Evolutionary conservation across 208 protist genomes (phyloP).

Genomic region (Crithidia sp.): DNA sequence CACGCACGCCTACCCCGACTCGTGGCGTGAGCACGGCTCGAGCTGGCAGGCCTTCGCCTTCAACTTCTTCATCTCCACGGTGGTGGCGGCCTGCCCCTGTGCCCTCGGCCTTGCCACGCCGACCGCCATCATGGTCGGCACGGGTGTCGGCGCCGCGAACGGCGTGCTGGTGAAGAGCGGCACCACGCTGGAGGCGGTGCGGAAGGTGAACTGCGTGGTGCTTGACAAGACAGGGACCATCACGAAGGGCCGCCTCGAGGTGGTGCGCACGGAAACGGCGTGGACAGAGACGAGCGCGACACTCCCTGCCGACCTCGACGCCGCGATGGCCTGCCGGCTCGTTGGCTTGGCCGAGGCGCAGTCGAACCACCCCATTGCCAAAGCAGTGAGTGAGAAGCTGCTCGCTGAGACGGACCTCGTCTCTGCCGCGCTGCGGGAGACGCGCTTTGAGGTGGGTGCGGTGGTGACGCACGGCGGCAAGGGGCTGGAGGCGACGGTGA

Average conservation of each 20-base stretch:
- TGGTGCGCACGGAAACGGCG: slow-evolving; percentile 46
- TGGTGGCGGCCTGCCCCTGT: slow-evolving; percentile 98
- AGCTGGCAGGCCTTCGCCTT: slow-evolving; percentile 85
- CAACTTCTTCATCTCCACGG: slow-evolving; percentile 94
- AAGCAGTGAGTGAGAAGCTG: slow-evolving; percentile 62
- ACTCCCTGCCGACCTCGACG: slow-evolving; percentile 12
- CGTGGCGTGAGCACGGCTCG: slow-evolving; percentile 49
- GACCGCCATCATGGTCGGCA: slow-evolving; percentile 97
- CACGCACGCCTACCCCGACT: slow-evolving; percentile 59
- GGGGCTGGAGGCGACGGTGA: slow-evolving; percentile 55
- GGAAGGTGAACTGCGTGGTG: slow-evolving; percentile 78
- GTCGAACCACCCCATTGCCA: slow-evolving; percentile 90
- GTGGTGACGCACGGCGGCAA: slow-evolving; percentile 54
- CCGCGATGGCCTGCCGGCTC: slow-evolving; percentile 22
- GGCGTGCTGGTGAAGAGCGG: slow-evolving; percentile 96
- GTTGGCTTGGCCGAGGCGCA: slow-evolving; percentile 65
- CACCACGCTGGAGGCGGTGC: slow-evolving; percentile 84
- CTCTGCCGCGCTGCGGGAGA: slow-evolving; percentile 7
- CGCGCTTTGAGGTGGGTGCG: slow-evolving; percentile 35
- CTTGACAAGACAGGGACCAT: slow-evolving; percentile 99
- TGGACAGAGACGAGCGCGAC: not conserved
- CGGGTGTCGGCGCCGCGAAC: slow-evolving; percentile 90
- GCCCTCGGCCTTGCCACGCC: slow-evolving; percentile 96
- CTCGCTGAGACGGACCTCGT: slow-evolving; percentile 7
- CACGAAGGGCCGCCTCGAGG: slow-evolving; percentile 90